Evolutionary conservation across 139 green algal species (phyloP), one percentile per base, ranked within the genome.

Genomic region (Pleodorina starrii): DNA sequence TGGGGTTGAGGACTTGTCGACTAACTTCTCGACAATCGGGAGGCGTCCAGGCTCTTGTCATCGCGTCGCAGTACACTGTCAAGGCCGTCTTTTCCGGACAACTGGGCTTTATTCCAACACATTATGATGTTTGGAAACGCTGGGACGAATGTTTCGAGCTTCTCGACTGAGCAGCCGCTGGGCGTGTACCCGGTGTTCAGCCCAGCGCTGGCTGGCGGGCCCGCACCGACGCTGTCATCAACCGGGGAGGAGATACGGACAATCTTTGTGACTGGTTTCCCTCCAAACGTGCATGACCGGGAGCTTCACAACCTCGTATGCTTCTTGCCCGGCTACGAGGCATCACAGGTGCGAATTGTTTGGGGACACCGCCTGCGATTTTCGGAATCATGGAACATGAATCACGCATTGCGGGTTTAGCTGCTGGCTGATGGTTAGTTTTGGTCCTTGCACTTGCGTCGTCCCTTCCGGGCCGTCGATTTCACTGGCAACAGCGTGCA

Each of bases 281-380:
- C 97, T 0, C 46, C 87, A 0, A 96, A 99, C 72, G 92, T 98
- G 23, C 96, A 95, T 73, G 97, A 99, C 76, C 87, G 97, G 0
- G 97, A 99, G 91, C 93, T 99, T 29, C 97, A 98, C 77, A 99
- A 98, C 91, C 84, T 99, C 68, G 90, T 98, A 19, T 92, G 96
- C 14, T 99, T 98, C 87, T 85, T 99, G 38, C 96, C 97, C 5
- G 97, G 96, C 50, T 99, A 98, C 84, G 95, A 98, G 90, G 95
- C 95, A 27, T 94, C 84, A 0, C 95, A 97, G 90, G 94, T 97
- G 90, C 88, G 90, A 35, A 73, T n/a, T n/a, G n/a, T n/a, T n/a
- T n/a, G n/a, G n/a, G n/a, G n/a, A n/a, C n/a, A n/a, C n/a, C n/a
- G n/a, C n/a, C n/a, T n/a, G n/a, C n/a, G n/a, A n/a, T n/a, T n/a